Evolutionary conservation across 1,284 basidiomycete genomes (phyloP), one percentile per base, ranked within the genome.

Genomic region (Phaffia rhodozyma): DNA sequence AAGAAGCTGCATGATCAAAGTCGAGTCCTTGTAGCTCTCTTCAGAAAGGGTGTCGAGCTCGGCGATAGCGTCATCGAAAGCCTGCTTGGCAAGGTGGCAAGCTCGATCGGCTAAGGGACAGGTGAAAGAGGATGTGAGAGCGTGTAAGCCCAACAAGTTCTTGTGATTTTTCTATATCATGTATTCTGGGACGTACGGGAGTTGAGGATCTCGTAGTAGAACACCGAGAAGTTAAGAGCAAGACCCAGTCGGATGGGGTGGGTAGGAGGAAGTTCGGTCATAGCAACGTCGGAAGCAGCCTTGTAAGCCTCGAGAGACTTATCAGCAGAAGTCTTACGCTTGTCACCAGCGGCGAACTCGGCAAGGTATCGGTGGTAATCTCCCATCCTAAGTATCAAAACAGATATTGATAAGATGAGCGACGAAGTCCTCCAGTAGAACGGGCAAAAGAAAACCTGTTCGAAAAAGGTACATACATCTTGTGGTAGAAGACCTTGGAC

Each of bases 201-300:
- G 86, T 98, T 98, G 78, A 98, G 86, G 78, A 98, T 97, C 80
- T 98, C 96, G 82, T 97, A 98, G 86, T 98, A 98, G 84, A 98
- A 98, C 66, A 98, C 94, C 68, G 92, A 97, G 85, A 98, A 98
- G 86, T 98, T 98, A 75, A 98, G 84, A 58, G 94, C 96, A 66
- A 98, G 89, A 79, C 94, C 94, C 69, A 98, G 89, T 76, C 94
- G 92, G 79, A 98, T 98, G 71, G 94, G 94, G 82, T 98, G 96
- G 72, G 94, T 98, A 32, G 94, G 96, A 52, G 94, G 92, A 60
- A 98, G 87, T 80, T 98, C 93, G 61, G 89, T 94, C 71, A 94
- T 87, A 71, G 94, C 94, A 76, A 98, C 93, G 71, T 97, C 93
- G 62, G 93, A 97, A 64, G 94, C 94, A 69, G 91, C 89, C 87